Base-by-base conservation (phyloP, 257 asterid genomes). In the Linaria vulgaris region DNA sequence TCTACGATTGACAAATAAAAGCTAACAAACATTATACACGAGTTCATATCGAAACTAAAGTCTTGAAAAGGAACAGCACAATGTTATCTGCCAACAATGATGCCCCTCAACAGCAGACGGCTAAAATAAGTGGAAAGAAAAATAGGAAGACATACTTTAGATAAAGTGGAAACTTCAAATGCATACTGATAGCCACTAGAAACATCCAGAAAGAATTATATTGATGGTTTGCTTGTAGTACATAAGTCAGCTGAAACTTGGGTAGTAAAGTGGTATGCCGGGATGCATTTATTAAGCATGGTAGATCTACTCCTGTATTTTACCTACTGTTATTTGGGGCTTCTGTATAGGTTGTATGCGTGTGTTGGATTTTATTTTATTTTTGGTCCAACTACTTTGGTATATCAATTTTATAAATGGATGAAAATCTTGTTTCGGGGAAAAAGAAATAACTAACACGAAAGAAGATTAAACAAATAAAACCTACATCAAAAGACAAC, bases 61-160 rank as follows among this genome's bases (percentile, higher is more conserved):
- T 22, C 55, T 67, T 21, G 46, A 13, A 49, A 69, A 56, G 47
- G 17, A 57, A 68, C 5, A 20, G 20, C 52, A 48, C 13, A 75
- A 3, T 49, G 55, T n/a, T 11, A 21, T 5, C 31, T 15, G 39
- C 20, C 34, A 19, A 54, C 21, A 1, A 27, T 9, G 39, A 30
- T 13, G 59, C 52, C 38, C 49, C 47, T 34, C 58, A 63, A 19
- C 39, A 72, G 43, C 50, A 56, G 66, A n/a, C 16, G 45, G 41
- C 34, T 10, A 54, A 44, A 45, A 27, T 6, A 30, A 3, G 37
- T 30, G 37, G 37, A 30, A 37, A 23, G 45, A 51, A 22, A n/a
- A 70, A 31, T 24, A 48, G 31, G n/a, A n/a, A n/a, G n/a, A n/a
- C 8, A 30, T 30, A 30, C 37, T 30, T 30, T 3, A 2, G 37